Evolutionary conservation across 2,329 filamentous ascomycete species (phyloP).

Genomic region (Colletotrichum simmondsii): DNA sequence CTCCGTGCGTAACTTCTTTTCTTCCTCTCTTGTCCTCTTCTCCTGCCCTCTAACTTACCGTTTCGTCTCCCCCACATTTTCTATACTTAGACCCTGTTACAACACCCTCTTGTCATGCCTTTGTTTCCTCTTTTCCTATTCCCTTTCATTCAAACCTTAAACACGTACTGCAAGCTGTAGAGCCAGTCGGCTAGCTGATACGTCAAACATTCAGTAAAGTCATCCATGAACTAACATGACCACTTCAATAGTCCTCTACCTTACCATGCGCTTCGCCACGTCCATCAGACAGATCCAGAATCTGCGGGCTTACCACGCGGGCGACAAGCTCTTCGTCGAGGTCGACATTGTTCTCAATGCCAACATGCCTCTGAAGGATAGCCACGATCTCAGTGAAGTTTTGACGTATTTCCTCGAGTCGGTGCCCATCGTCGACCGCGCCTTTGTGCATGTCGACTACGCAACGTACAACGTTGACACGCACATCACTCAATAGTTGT

Average conservation of each 20-base stretch:
- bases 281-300: slow-evolving; percentile 89
- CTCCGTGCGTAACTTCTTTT: slow-evolving; percentile 55
- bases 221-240: neutral
- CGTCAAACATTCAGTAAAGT: neutral
- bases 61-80: slow-evolving; percentile 14
- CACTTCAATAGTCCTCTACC: slow-evolving; percentile 72
- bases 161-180: neutral
- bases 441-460: slow-evolving; percentile 76
- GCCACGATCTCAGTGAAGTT: slow-evolving; percentile 81
- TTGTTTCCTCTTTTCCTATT: neutral
- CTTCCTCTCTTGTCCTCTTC: neutral
- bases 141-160: neutral
- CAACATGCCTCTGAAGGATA: slow-evolving; percentile 79
- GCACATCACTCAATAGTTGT: slow-evolving; percentile 60
- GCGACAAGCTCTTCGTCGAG: slow-evolving; percentile 84
- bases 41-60: neutral
- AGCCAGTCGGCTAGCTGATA: neutral
- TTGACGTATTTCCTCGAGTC: slow-evolving; percentile 88
- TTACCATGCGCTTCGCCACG: slow-evolving; percentile 93
- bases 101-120: neutral
- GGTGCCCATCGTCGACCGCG: slow-evolving; percentile 80
- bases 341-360: slow-evolving; percentile 88
- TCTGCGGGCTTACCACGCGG: slow-evolving; percentile 84
- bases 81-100: slow-evolving; percentile 14
- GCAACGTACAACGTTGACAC: slow-evolving; percentile 71